Base-by-base conservation (phyloP, 176 grass and related monocot genomes). In the Saccharum officinarum region DNA sequence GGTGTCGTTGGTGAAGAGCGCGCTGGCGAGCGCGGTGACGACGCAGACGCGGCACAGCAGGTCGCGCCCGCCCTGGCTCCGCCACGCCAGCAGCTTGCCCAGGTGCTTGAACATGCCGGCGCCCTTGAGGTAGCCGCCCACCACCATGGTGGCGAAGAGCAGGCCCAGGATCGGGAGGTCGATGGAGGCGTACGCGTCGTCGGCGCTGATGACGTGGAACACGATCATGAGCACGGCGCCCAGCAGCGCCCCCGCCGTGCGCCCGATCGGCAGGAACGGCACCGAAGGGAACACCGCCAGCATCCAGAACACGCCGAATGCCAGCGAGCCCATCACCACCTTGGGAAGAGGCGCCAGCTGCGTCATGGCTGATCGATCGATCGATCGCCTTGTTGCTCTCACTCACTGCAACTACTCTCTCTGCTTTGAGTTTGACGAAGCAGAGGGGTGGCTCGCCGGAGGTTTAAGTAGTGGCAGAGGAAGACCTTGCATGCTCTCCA, bases 1-100 rank as follows among this genome's bases (percentile, higher is more conserved):
- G 31, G 95, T 97, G 82, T 97, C 95, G 42, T 97, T 97, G 81
- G 94, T 97, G 83, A 97, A 97, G 69, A 97, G 83, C n/a, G 97
- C 92, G 75, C 86, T 90, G 72, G 97, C 88, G 65, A 99, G 76
- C n/a, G 93, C 92, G 2, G 97, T 96, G 47, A 99, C 90, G 18
- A 99, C 74, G 78, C 97, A 99, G 66, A 99, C 83, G 67, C 97
- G 92, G 93, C 90, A 95, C 1, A 97, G 86, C 59, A 99, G 74
- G 92, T 99, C 97, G 81, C 90, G 92, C 0, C 93, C 89, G 69
- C 97, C 97, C 69, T 77, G 88, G 84, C 97, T 92, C 64, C 89
- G 88, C 97, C 97, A 98, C 31, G 97, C 89, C 26, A 98, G 97
- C 33, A 94, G 7, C 3, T 61, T 70, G 26, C 93, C 97, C 26